Evolutionary conservation across 495 filamentous ascomycete species (phyloP), one percentile per base, ranked within the genome.

Genomic region (Thermochaetoides thermophila): DNA sequence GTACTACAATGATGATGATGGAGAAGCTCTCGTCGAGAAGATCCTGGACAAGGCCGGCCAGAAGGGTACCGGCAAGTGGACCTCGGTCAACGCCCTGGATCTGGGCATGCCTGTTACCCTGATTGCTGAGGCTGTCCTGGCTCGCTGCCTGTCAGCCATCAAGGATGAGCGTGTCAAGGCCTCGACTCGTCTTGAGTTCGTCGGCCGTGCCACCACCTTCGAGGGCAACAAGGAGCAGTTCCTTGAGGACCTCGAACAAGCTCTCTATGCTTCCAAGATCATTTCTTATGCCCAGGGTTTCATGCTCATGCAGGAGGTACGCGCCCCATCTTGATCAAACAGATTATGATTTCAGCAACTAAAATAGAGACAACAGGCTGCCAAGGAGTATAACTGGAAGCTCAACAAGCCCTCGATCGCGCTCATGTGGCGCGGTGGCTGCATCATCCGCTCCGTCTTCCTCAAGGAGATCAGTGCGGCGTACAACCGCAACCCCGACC

Each of bases 11-110:
- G 89, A 97, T 42, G 85, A 87, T 31, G 89, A 97, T 49, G 84
- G 81, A 39, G 76, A 69, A 31, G 60, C 91, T 12, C 76, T 97
- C 34, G 78, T 97, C 30, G 89, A 96, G 70, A 96, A 97, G 74
- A 97, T 97, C 51, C 73, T 97, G 29, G 89, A 97, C 69, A 81
- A 89, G 58, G 89, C 89, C 48, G 89, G 89, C 45, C 89, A 97
- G 72, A 97, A 97, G 71, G 89, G 89, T 64, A 97, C 89, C 46
- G 89, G 89, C 61, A 97, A 97, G 69, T 97, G 89, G 89, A 97
- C 89, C 38, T 91, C 91, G 42, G 87, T 97, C 65, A 97, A 97
- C 58, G 87, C 89, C 38, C 75, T 97, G 35, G 89, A 97, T 59
- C 78, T 97, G 31, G 89, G 89, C 45, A 95, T 96, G 87, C 89